Evolutionary conservation across 202 grass and related monocot species (phyloP).

Genomic region (Elaeis oleifera): DNA sequence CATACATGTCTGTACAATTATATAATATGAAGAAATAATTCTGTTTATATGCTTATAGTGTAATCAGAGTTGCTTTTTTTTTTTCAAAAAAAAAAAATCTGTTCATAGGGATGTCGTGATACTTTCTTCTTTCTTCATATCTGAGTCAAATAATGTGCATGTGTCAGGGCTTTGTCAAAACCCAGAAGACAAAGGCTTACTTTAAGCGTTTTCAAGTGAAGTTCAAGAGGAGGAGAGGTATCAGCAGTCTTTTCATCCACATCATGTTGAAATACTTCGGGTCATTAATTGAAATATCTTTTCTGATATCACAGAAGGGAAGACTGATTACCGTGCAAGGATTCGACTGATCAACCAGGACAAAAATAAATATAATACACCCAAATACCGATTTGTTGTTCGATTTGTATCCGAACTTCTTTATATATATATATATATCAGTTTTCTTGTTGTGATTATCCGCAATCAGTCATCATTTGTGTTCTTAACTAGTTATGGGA

Average conservation of each 20-base stretch:
- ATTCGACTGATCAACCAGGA: constrained; percentile 16
- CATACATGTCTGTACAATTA: too few relatives aligned
- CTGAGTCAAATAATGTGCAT: neutral
- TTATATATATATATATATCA: too few relatives aligned
- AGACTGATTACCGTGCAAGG: constrained; percentile 14
- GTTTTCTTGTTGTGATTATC: neutral
- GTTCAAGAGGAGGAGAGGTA: constrained; percentile 19
- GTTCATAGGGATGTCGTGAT: too few relatives aligned
- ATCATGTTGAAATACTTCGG: neutral
- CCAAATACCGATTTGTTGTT: constrained; percentile 15
- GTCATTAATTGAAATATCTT: neutral
- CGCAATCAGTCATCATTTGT: neutral
- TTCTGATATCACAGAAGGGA: constrained; percentile 1
- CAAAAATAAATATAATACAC: constrained; percentile 17
- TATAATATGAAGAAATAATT: too few relatives aligned
- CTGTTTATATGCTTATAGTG: too few relatives aligned
- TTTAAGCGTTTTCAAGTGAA: constrained; percentile 14
- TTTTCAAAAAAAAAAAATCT: too few relatives aligned
- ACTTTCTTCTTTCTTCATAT: neutral
- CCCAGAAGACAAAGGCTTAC: constrained; percentile 10
- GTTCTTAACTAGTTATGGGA: neutral
- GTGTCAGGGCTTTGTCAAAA: constrained; percentile 12
- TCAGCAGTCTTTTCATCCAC: neutral
- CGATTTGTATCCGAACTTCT: neutral
- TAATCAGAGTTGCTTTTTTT: too few relatives aligned